Base-by-base conservation (phyloP, 129 eudicot genomes). In the Ambrosia artemisiifolia region DNA sequence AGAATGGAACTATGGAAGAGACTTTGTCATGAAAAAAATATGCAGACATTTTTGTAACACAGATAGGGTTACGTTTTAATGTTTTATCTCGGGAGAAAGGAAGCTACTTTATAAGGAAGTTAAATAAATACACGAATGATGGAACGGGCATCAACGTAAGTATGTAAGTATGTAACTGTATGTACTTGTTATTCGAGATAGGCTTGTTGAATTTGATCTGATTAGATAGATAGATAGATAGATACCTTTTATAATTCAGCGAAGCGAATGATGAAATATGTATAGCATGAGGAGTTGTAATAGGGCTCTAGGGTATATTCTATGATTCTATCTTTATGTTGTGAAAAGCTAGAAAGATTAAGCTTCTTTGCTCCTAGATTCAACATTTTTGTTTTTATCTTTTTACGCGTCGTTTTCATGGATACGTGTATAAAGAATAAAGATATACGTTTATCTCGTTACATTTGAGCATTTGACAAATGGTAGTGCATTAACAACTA, bases 321-420 rank as follows among this genome's bases (percentile, higher is more conserved):
- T 62, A 62, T 62, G n/a, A 35, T 62, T 62, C 67, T 62, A 62
- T 62, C 28, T 13, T 9, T 62, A 20, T 34, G 47, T 35, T 34
- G 13, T 62, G 46, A 62, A 62, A 62, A 62, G 28, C 47, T n/a
- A 62, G 47, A 34, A 62, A 62, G 67, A 62, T 35, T 35, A 35
- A 35, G 47, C 47, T 47, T 13, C 16, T 11, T 51, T 51, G 57
- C 57, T 36, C 14, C 11, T 36, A 36, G 13, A 36, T 63, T 36
- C 3, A 17, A 35, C 47, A 62, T 14, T 20, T 34, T n/a, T 62
- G 6, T 36, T 34, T 46, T 34, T 34, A 10, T 64, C 69, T 9
- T 17, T 38, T 16, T 18, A 36, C 38, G 49, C 18, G 11, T 38
- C 42, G 35, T 16, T n/a, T 40, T 64, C n/a, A 17, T 36, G 50